phyloP scores from a whole-genome alignment of 202 grass and related monocot genomes.

The Elaeis oleifera region DNA sequence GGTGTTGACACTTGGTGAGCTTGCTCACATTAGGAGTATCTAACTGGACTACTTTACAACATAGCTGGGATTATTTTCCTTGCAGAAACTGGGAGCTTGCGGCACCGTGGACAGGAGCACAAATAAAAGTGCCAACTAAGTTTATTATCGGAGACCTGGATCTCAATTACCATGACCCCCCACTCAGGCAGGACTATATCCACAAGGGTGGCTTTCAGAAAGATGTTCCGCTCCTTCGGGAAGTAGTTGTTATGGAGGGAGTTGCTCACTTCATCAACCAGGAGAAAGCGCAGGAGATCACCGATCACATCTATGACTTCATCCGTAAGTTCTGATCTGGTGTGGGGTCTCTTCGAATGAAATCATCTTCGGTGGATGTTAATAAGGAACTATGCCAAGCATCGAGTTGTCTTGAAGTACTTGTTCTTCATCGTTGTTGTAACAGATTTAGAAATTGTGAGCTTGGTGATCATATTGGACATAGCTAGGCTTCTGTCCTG shows the following conservation, averaged over 20 bases:
- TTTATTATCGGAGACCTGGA: not conserved
- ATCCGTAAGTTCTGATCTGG: not conserved
- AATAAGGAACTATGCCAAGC: too few species aligned
- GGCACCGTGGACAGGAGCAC: not conserved
- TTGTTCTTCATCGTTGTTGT: too few species aligned
- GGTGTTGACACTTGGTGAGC: too few species aligned
- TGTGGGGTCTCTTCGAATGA: too few species aligned
- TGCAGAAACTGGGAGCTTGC: constrained; percentile 2
- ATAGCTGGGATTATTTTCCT: too few species aligned
- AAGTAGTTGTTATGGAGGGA: constrained; percentile 4
- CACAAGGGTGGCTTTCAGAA: not conserved
- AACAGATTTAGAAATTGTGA: too few species aligned
- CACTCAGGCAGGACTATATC: not conserved
- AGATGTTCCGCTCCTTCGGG: not conserved
- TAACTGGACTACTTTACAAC: too few species aligned
- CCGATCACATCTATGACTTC: constrained; percentile 6
- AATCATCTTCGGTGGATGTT: too few species aligned
- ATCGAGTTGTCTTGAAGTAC: too few species aligned
- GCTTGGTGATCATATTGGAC: too few species aligned
- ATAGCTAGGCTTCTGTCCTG: too few species aligned
- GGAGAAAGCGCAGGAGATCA: not conserved
- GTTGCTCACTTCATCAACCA: constrained; percentile 8
- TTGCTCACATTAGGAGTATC: too few species aligned
- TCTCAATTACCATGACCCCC: not conserved
- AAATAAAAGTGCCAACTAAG: not conserved